Conservation (phyloP, 805 yeast species). For the Teunomyces kruisii region DNA sequence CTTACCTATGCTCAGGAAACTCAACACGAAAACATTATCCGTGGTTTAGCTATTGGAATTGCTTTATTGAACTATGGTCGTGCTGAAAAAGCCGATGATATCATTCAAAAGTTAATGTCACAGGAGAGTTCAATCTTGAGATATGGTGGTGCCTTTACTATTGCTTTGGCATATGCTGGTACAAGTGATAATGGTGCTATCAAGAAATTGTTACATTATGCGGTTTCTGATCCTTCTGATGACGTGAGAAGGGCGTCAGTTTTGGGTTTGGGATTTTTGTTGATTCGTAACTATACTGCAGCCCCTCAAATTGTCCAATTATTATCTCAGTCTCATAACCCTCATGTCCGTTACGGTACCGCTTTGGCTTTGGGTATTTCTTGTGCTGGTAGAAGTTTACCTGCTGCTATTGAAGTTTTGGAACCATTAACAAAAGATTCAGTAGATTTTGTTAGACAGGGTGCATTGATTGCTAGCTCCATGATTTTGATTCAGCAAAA, state of each 20-base stretch:
- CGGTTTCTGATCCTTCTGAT: conserved; percentile 95
- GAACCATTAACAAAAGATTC: conserved; percentile 93
- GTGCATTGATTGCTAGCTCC: conserved; percentile 88
- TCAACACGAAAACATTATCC: conserved; percentile 90
- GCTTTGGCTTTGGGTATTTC: conserved; percentile 96
- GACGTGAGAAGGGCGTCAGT: conserved; percentile 97
- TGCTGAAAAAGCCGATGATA: conserved; percentile 73
- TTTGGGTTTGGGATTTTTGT: conserved; percentile 83
- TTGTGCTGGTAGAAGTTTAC: conserved; percentile 90
- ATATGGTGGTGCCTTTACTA: conserved; percentile 93
- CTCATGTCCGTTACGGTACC: conserved; percentile 97
- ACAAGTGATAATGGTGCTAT: conserved; percentile 90
- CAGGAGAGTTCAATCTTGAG: conserved; percentile 84
- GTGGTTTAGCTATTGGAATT: conserved; percentile 89
- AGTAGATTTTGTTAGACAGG: conserved; percentile 97
- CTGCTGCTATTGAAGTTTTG: conserved; percentile 86
- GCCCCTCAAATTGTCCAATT: conserved; percentile 95
- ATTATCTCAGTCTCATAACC: conserved; percentile 90
- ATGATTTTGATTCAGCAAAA: conserved; percentile 89
- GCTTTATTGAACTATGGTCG: conserved; percentile 84
- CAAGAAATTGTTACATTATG: conserved; percentile 81
- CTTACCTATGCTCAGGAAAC: conserved; percentile 90
- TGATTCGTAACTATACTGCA: conserved; percentile 86
- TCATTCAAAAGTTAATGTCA: conserved; percentile 62
- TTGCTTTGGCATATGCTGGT: conserved; percentile 95